phyloP scores from a whole-genome alignment of 495 filamentous ascomycete species.

The Aspergillus haitiensis region DNA sequence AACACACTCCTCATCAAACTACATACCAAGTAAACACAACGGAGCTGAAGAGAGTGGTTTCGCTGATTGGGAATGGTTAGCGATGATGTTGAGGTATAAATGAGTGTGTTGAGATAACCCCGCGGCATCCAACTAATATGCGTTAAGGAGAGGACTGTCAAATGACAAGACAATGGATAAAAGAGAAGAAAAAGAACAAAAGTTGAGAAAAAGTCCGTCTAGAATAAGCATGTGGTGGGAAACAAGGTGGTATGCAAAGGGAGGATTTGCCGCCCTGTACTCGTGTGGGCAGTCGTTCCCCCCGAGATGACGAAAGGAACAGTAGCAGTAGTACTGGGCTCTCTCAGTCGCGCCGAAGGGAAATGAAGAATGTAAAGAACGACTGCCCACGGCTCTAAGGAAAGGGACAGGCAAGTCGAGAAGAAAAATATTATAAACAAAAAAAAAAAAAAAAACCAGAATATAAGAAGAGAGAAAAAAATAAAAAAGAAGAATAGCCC shows the following conservation, averaged over 20 bases:
- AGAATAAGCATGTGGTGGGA: background rate
- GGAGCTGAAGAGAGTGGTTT: slow-evolving; percentile 18
- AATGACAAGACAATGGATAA: slow-evolving; percentile 12
- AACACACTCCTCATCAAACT: slow-evolving; percentile 15
- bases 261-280: slow-evolving; percentile 23
- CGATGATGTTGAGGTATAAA: slow-evolving; percentile 20
- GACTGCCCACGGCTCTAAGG: slow-evolving; percentile 30
- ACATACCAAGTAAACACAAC: slow-evolving; percentile 31
- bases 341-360: slow-evolving; percentile 24
- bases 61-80: slow-evolving; percentile 27
- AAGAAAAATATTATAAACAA: no score
- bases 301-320: slow-evolving; percentile 40
- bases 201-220: slow-evolving; percentile 8
- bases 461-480: background rate
- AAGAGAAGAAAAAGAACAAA: slow-evolving; percentile 10
- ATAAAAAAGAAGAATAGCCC: slow-evolving; percentile 21
- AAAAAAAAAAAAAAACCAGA: no score
- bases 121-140: slow-evolving; percentile 6
- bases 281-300: slow-evolving; percentile 41
- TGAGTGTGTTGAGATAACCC: slow-evolving; percentile 22
- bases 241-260: slow-evolving; percentile 9
- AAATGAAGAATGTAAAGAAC: slow-evolving; percentile 24
- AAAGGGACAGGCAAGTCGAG: slow-evolving; percentile 28
- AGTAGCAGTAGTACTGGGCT: slow-evolving; percentile 17
- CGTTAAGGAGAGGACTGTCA: slow-evolving; percentile 7